A percentile compares a stretch with the other conserved stretches of the same genome.
These are phyloP conservation scores for Silene vulgaris DNA, from an alignment of 179 eudicot species.

Conservation along the genomic window DNA sequence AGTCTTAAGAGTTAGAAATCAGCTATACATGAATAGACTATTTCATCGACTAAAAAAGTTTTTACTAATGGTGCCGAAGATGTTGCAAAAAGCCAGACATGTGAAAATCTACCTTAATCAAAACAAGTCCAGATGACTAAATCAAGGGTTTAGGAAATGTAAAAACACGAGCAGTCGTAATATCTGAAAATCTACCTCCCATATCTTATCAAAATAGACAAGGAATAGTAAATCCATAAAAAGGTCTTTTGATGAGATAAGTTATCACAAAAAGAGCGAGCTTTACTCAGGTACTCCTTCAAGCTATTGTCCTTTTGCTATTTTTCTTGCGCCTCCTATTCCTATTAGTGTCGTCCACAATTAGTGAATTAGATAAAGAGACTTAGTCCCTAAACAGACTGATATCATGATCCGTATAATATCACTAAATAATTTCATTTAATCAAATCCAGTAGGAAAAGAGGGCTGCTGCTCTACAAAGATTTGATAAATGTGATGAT, in stretches of 20 bases:
- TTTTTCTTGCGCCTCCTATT: neutral
- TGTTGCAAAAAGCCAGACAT: neutral
- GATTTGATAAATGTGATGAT: neutral
- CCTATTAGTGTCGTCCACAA: neutral
- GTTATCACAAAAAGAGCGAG: neutral
- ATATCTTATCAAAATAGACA: constrained; percentile 6
- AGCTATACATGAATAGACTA: neutral
- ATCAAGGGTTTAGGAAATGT: neutral
- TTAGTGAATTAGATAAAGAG: neutral
- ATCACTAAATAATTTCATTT: neutral
- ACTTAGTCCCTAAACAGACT: neutral
- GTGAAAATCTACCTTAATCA: neutral
- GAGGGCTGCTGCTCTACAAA: too few relatives aligned
- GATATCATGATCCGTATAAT: neutral
- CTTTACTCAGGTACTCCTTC: neutral
- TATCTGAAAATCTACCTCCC: neutral
- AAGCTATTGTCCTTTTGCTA: neutral
- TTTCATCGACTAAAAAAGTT: too few relatives aligned
- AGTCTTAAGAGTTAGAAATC: neutral
- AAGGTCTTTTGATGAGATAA: neutral
- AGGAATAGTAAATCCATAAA: neutral
- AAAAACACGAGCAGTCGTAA: neutral
- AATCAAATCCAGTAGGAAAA: too few relatives aligned
- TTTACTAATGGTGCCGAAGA: neutral
- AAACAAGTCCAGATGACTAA: neutral